These are phyloP conservation scores for Bocquillonia castaneifolia DNA, from an alignment of 441 rosid genomes.

Conservation along the genomic window DNA sequence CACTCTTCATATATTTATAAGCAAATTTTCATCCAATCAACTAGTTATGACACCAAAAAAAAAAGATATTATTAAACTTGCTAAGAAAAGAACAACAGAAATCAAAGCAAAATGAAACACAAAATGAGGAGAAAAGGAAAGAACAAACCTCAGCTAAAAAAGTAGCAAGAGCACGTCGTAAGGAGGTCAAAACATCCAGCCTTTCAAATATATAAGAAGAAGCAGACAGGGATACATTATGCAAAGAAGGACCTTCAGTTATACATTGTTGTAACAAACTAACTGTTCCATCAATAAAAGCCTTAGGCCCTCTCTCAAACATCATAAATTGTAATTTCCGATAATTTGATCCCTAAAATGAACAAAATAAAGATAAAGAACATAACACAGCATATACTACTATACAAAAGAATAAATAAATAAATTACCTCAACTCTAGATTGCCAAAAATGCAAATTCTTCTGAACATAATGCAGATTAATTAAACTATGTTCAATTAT, in stretches of 20 bases:
- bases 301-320: slow-evolving; percentile 86
- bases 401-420: background rate
- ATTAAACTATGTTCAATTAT: slow-evolving; percentile 51
- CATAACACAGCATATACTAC: background rate
- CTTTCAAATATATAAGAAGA: slow-evolving; percentile 66
- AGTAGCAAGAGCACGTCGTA: slow-evolving; percentile 66
- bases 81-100: background rate
- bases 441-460: slow-evolving; percentile 82
- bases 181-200: slow-evolving; percentile 46
- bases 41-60: too few species aligned
- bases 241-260: slow-evolving; percentile 46
- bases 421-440: slow-evolving; percentile 47
- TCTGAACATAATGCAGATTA: slow-evolving; percentile 59
- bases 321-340: slow-evolving; percentile 69
- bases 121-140: background rate
- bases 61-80: too few species aligned
- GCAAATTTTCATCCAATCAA: too few species aligned
- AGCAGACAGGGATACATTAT: slow-evolving; percentile 53
- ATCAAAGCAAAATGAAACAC: background rate
- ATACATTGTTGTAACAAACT: slow-evolving; percentile 41
- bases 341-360: slow-evolving; percentile 57
- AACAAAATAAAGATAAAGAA: slow-evolving; percentile 6
- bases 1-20: too few species aligned
- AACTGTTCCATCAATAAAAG: slow-evolving; percentile 52
- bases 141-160: slow-evolving; percentile 76